Evolutionary conservation across 106 monocot genomes (phyloP).

Genomic region (Phalaenopsis aphrodite): DNA sequence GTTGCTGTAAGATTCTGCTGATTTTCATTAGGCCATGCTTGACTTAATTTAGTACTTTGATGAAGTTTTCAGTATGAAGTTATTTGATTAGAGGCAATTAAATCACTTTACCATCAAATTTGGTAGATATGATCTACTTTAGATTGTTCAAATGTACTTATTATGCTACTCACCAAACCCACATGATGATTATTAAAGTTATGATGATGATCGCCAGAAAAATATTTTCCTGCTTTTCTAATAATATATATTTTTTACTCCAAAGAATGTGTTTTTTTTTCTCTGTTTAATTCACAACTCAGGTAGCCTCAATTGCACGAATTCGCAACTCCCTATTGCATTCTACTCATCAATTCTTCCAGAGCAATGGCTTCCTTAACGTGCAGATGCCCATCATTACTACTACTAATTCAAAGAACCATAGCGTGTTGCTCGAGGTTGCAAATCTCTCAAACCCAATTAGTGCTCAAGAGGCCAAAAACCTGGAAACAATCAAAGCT

Average conservation of each 20-base stretch:
- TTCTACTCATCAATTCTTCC: conserved; percentile 54
- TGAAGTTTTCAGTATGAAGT: not conserved
- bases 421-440: conserved; percentile 36
- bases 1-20: not conserved
- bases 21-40: not conserved
- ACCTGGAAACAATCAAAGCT: conserved; percentile 38
- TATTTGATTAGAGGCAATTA: not conserved
- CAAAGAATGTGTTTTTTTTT: not conserved
- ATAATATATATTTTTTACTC: not conserved
- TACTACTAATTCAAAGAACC: conserved; percentile 9
- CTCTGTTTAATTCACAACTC: conserved; percentile 3
- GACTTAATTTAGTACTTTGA: not conserved
- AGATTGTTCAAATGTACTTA: not conserved
- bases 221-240: not conserved
- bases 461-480: conserved; percentile 12
- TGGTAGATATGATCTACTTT: not conserved
- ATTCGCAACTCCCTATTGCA: conserved; percentile 41
- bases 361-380: conserved; percentile 55
- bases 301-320: conserved; percentile 60
- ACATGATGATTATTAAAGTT: too few species aligned
- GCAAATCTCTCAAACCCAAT: conserved; percentile 29
- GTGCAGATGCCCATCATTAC: conserved; percentile 79
- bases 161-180: too few species aligned
- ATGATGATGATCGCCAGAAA: too few species aligned
- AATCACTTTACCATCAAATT: not conserved